Evolutionary conservation across 2,329 filamentous ascomycete species (phyloP).

Genomic region (Cladosporium phlei): DNA sequence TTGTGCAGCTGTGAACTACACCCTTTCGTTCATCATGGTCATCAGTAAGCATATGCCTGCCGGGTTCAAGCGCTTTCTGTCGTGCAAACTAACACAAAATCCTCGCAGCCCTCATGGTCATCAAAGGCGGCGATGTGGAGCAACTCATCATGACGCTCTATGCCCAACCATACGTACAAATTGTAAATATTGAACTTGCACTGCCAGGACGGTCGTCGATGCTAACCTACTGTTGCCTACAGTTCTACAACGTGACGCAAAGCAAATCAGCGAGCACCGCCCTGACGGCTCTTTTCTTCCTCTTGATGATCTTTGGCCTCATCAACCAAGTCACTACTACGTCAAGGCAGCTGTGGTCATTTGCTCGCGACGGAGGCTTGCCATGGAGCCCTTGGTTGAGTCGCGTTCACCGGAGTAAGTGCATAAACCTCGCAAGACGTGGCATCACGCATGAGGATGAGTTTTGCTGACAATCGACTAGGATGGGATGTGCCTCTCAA

Average conservation of each 20-base stretch:
- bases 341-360: conserved; percentile 11
- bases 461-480: conserved; percentile 9
- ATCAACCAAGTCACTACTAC: conserved; percentile 17
- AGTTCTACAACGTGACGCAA: conserved; percentile 14
- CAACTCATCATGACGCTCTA: conserved; percentile 22
- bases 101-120: conserved; percentile 16
- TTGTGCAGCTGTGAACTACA: conserved; percentile 14
- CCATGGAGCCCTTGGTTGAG: conserved; percentile 8
- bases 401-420: not conserved
- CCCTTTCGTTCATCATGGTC: conserved; percentile 6
- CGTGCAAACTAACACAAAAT: not conserved
- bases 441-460: too few relatives aligned
- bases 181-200: not conserved
- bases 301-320: conserved; percentile 14
- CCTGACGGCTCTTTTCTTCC: conserved; percentile 9
- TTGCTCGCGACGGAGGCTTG: conserved; percentile 16
- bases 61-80: not conserved
- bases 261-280: conserved; percentile 13
- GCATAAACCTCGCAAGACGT: not conserved
- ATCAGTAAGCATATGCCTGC: not conserved
- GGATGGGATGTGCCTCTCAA: conserved; percentile 27
- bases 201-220: too few relatives aligned
- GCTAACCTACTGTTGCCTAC: not conserved
- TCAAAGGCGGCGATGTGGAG: conserved; percentile 28
- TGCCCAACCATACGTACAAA: conserved; percentile 13